A percentile compares a stretch with the other conserved stretches of the same genome.
phyloP scores from a whole-genome alignment of 768 basidiomycete species.

The Suillus weaverae region DNA sequence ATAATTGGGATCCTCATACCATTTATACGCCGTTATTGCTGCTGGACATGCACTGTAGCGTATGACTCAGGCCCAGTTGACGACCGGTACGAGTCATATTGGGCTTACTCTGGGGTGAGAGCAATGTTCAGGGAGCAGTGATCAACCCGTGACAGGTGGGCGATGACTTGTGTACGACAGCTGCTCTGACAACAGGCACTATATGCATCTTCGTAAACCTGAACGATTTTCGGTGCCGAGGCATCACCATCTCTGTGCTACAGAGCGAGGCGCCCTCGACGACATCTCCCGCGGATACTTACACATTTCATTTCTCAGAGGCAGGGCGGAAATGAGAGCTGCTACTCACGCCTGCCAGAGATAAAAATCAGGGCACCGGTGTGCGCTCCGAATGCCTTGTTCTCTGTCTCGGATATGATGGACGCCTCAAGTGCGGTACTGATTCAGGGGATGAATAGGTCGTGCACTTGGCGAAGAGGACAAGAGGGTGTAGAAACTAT shows the following conservation, averaged over 20 bases:
- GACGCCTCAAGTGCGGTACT: not conserved
- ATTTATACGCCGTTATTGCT: not conserved
- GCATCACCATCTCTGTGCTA: not conserved
- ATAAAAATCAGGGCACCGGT: not conserved
- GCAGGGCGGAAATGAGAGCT: not conserved
- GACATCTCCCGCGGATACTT: not conserved
- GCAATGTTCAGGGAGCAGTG: not conserved
- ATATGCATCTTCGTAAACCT: not conserved
- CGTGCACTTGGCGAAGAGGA: not conserved
- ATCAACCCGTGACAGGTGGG: not conserved
- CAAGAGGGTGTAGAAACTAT: not conserved
- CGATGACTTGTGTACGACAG: not conserved
- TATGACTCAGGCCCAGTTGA: conserved; percentile 1
- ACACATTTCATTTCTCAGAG: not conserved
- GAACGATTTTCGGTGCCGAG: not conserved
- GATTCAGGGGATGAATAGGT: not conserved
- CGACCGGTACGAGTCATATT: not conserved
- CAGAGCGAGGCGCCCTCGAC: no score
- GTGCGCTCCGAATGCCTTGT: not conserved
- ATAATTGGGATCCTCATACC: not conserved
- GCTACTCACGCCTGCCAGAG: not conserved
- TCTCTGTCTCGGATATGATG: not conserved
- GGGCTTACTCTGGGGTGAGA: not conserved
- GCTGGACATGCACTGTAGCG: not conserved
- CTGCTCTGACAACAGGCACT: not conserved